phyloP scores from a whole-genome alignment of 2,329 filamentous ascomycete species.

The Ascochyta koolunga region DNA sequence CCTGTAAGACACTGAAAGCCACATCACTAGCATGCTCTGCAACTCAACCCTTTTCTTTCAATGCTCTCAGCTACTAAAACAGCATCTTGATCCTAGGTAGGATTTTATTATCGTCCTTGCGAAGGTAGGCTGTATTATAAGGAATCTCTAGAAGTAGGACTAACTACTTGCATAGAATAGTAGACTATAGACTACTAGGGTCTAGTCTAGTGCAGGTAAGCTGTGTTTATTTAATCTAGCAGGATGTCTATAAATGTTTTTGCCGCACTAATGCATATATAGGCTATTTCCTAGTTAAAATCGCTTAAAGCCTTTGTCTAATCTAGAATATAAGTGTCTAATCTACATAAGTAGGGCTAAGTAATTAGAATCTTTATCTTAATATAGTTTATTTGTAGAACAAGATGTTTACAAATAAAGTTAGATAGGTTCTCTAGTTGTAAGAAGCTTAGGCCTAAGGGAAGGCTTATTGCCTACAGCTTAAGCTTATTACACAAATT shows the following conservation, averaged over 20 bases:
- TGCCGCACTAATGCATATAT: constrained; percentile 45
- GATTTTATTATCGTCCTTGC: neutral
- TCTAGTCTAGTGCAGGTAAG: constrained; percentile 23
- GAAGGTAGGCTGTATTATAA: constrained; percentile 26
- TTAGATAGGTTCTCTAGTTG: neutral
- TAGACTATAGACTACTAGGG: constrained; percentile 51
- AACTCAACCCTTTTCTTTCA: neutral
- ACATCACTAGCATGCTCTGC: neutral
- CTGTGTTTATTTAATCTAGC: constrained; percentile 31
- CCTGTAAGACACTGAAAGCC: too few species aligned
- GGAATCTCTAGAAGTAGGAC: constrained; percentile 48
- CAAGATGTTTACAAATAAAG: constrained; percentile 19
- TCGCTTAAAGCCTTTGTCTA: constrained; percentile 37
- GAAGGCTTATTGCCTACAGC: neutral
- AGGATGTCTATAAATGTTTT: constrained; percentile 36
- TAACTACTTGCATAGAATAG: constrained; percentile 47
- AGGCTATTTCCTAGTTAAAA: constrained; percentile 40
- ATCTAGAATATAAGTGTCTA: constrained; percentile 40
- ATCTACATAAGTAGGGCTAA: constrained; percentile 47
- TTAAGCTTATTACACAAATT: neutral
- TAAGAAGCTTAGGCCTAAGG: neutral
- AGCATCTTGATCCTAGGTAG: neutral
- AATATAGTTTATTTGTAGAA: constrained; percentile 40
- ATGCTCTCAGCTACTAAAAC: neutral
- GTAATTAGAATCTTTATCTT: constrained; percentile 46